Base-by-base conservation (phyloP, 768 basidiomycete genomes). In the Boletus rubroflammeus region DNA sequence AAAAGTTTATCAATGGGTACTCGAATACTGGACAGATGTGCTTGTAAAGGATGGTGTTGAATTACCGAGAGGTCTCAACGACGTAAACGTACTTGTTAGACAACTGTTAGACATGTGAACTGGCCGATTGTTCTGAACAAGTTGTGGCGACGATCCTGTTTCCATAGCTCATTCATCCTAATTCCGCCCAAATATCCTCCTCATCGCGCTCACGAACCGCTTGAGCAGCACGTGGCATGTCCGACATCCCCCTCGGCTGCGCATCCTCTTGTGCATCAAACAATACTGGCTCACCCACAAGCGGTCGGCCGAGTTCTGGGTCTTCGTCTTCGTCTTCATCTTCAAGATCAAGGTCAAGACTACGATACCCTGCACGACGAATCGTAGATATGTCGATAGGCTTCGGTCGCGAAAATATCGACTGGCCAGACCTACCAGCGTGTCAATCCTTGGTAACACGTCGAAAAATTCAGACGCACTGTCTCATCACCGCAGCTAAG, bases 401-500 rank as follows among this genome's bases (percentile, higher is more conserved):
- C 61, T 85, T 93, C 17, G 90, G 90, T 53, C 84, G 81, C 29
- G 90, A 83, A 70, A 93, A 93, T 69, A 93, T 92, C 3, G 90
- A 92, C 64, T 91, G 90, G 0, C 90, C 90, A 40, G 90, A 93
- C 72, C 90, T 93, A 44, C 14, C 13, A 55, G 8, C 46, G 54
- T 26, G 54, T 61, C 52, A 61, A 52, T 42, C 38, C 42, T 5
- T 50, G 17, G 46, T 17, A 54, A 36, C 23, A 32, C 23, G 51
- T 47, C 21, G 43, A 17, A 26, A 43, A 56, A 50, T 9, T 39
- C 13, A 65, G 54, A 75, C 91, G 60, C 67, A 96, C 93, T 94
- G 91, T 72, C 95, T 81, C 82, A 98, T 88, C 47, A 98, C 93
- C 21, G 91, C 81, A 17, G 94, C 96, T 17, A 99, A 78, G 25